These are phyloP conservation scores for Bauhinia variegata DNA, from an alignment of 306 rosid species.

Conservation along the genomic window DNA sequence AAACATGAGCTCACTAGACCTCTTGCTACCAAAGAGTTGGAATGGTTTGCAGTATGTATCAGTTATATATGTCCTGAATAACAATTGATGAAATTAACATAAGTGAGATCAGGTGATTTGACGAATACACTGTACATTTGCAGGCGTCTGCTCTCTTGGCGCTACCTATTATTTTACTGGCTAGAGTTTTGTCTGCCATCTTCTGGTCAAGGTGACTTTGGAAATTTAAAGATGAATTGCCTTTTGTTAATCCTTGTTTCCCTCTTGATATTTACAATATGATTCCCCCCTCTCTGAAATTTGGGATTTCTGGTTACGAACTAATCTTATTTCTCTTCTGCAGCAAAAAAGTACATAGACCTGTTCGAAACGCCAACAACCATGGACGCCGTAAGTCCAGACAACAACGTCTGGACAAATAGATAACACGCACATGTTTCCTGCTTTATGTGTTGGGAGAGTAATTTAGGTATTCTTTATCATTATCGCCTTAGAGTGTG, in stretches of 20 bases:
- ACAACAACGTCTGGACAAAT: slow-evolving; percentile 78
- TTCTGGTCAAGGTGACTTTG: slow-evolving; percentile 59
- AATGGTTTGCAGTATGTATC: slow-evolving; percentile 89
- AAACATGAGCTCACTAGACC: slow-evolving; percentile 77
- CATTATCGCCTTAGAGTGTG: neutral
- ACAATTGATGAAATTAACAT: neutral
- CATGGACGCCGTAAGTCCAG: slow-evolving; percentile 78
- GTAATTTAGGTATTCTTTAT: slow-evolving; percentile 47
- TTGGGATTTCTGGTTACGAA: no score
- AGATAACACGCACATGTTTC: slow-evolving; percentile 36
- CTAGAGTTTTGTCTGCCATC: slow-evolving; percentile 63
- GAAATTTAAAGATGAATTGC: neutral
- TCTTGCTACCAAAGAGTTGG: slow-evolving; percentile 90
- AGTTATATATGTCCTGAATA: slow-evolving; percentile 22
- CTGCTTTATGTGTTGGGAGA: slow-evolving; percentile 37
- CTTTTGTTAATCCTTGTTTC: slow-evolving; percentile 10
- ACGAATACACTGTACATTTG: slow-evolving; percentile 41
- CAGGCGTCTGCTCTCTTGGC: slow-evolving; percentile 97
- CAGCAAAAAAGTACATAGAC: slow-evolving; percentile 69
- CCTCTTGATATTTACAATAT: neutral
- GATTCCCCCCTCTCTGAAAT: no score
- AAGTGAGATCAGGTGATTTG: slow-evolving; percentile 18
- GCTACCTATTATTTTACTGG: slow-evolving; percentile 71
- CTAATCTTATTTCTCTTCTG: slow-evolving; percentile 32
- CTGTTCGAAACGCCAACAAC: slow-evolving; percentile 50